Evolutionary conservation across 106 monocot genomes (phyloP).

Genomic region (Xerophyta viscosa): DNA sequence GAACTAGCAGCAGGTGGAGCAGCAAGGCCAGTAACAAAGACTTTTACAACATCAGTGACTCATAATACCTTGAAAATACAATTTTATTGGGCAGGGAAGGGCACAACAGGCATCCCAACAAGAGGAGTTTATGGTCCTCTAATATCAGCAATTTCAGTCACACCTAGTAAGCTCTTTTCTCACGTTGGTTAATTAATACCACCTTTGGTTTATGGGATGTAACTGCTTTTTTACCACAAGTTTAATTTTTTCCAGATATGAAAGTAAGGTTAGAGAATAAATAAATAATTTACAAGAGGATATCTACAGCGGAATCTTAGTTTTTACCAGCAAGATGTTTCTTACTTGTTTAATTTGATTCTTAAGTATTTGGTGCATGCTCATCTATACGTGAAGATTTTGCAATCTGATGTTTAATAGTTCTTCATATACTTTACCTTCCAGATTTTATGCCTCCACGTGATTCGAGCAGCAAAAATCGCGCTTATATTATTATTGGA

Average conservation of each 20-base stretch:
- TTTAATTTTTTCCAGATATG: too few species aligned
- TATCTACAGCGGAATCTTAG: too few species aligned
- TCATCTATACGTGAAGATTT: not conserved
- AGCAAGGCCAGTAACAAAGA: slow-evolving; percentile 36
- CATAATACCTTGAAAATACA: slow-evolving; percentile 49
- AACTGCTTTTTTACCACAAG: not conserved
- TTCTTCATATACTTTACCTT: not conserved
- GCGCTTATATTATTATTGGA: slow-evolving; percentile 2
- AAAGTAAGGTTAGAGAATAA: too few species aligned
- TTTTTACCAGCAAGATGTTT: too few species aligned
- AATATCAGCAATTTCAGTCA: slow-evolving; percentile 71
- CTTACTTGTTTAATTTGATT: too few species aligned
- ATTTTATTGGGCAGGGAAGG: slow-evolving; percentile 77
- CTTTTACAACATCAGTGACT: slow-evolving; percentile 33
- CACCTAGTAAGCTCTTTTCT: slow-evolving; percentile 36
- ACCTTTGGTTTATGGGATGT: not conserved
- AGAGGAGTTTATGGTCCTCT: slow-evolving; percentile 79
- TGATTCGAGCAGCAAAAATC: not conserved
- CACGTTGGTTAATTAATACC: not conserved
- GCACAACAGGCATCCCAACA: slow-evolving; percentile 57
- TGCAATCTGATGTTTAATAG: not conserved
- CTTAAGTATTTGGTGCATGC: not conserved
- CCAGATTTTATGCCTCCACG: slow-evolving; percentile 34
- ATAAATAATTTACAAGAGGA: too few species aligned
- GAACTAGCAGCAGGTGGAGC: slow-evolving; percentile 44